Evolutionary conservation across 495 filamentous ascomycete species (phyloP), one percentile per base, ranked within the genome.

Genomic region (Tuber indicum): DNA sequence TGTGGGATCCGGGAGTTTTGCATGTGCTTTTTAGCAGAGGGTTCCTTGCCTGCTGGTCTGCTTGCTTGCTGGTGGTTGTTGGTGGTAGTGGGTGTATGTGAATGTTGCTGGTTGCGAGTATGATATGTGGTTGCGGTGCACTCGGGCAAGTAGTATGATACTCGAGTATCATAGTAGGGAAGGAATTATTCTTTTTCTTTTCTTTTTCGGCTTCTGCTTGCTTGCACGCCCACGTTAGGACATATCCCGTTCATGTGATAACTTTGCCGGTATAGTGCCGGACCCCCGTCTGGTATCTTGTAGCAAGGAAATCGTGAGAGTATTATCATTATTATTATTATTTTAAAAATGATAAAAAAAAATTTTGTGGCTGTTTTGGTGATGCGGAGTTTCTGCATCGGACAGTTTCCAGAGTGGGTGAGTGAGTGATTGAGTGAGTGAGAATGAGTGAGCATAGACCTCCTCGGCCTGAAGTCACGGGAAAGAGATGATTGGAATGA

Each of bases 1-100:
- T 32, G 26, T 74, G 42, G 41, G 74, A 74, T 5, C 44, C 58
- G 36, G 44, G 14, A n/a, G 43, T 43, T n/a, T 39, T 75, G 74
- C 74, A 41, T 41, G 36, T 49, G 42, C 23, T 49, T 43, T 42
- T 32, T 36, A 75, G 71, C 14, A n/a, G 44, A 36, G 39, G 66
- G 47, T n/a, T 75, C 32, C 42, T 52, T 45, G 43, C 74, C 43
- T 26, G 52, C n/a, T 62, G 52, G 52, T 32, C 39, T 39, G 45
- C 42, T 52, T 45, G 43, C 74, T 74, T 26, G 52, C n/a, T 62
- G 52, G 52, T 32, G 21, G 21, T 32, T 52, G 47, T 10, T 32
- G n/a, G 10, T 62, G 52, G n/a, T 32, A 26, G 52, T 62, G 52
- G 9, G 52, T 58, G 23, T 58, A 58, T 58, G 52, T 58, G 26